Evolutionary conservation across 768 basidiomycete genomes (phyloP).

Genomic region (Lactarius hengduanensis): DNA sequence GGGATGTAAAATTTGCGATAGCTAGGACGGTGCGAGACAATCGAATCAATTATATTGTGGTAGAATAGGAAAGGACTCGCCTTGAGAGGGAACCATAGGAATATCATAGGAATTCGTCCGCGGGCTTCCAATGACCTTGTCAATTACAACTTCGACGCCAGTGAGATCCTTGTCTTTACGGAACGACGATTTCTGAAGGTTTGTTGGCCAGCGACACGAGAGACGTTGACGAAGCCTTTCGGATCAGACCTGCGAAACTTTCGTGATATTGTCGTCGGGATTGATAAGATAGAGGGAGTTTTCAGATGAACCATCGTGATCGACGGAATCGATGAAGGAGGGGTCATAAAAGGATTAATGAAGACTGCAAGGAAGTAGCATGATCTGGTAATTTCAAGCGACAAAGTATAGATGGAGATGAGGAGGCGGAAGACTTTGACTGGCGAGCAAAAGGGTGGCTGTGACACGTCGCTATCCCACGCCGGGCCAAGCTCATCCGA

Average conservation of each 20-base stretch:
- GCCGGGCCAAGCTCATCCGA: too few species aligned
- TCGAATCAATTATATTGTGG: conserved; percentile 1
- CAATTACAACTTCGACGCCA: conserved; percentile 58
- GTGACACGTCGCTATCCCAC: too few species aligned
- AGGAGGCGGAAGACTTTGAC: too few species aligned
- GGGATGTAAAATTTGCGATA: conserved; percentile 67
- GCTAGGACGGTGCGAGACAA: conserved; percentile 36
- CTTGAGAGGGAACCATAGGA: conserved; percentile 46
- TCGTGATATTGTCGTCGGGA: conserved; percentile 57
- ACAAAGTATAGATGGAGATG: too few species aligned
- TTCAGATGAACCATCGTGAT: conserved; percentile 51
- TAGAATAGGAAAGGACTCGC: conserved; percentile 38
- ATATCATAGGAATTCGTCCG: conserved; percentile 56
- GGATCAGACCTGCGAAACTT: conserved; percentile 55
- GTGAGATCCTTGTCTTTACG: conserved; percentile 53
- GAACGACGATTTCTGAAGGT: conserved; percentile 33
- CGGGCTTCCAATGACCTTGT: conserved; percentile 54
- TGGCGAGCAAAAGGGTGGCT: too few species aligned
- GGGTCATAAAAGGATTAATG: too few species aligned
- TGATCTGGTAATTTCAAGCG: too few species aligned
- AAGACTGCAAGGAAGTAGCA: too few species aligned
- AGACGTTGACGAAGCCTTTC: conserved; percentile 50
- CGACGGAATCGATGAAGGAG: conserved; percentile 43
- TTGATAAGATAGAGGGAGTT: conserved; percentile 61
- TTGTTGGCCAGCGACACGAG: conserved; percentile 67